Evolutionary conservation across 495 filamentous ascomycete genomes (phyloP), one percentile per base, ranked within the genome.

Genomic region (Amniculicola lignicola): DNA sequence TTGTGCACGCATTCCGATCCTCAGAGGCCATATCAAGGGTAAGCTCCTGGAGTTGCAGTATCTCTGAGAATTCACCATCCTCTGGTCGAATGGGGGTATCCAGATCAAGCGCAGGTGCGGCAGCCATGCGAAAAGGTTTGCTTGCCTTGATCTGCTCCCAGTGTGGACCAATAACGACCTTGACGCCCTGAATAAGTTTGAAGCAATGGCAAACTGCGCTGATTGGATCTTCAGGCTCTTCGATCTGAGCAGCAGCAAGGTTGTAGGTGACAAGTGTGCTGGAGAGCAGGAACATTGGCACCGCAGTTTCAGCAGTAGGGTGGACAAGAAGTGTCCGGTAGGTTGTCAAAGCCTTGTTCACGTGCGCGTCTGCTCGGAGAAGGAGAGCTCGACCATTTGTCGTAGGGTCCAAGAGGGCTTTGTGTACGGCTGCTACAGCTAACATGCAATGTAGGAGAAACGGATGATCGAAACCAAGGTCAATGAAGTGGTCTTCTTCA

Each of bases 381-480:
- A 44, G 27, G 9, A 56, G 53, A 12, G 23, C 16, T 3, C 3
- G 9, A 4, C 22, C 2, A 15, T 56, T 31, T 2, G 35, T 29
- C n/a, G 33, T 15, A 6, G 45, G 36, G 10, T 16, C 40, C 3
- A 6, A 2, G 3, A 43, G 2, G 4, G 47, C 21, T 23, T 51
- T 50, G 39, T 60, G 57, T 1, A 60, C n/a, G 4, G 57, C 50
- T 5, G 49, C 41, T 9, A 60, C 18, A 21, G 39, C 57, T 3
- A 60, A 51, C 6, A 60, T 11, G 1, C 57, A 49, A 18, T 40
- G 57, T 4, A 60, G 57, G 2, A 60, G 25, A 45, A 60, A 60
- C 2, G 48, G 49, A 23, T 60, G 50, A 7, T 47, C 40, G 47
- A 60, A 49, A 11, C 16, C 51, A 19, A 60, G 3, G 16, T 60